Evolutionary conservation across 176 grass and related monocot genomes (phyloP), one percentile per base, ranked within the genome.

Genomic region (Musa beccarii): DNA sequence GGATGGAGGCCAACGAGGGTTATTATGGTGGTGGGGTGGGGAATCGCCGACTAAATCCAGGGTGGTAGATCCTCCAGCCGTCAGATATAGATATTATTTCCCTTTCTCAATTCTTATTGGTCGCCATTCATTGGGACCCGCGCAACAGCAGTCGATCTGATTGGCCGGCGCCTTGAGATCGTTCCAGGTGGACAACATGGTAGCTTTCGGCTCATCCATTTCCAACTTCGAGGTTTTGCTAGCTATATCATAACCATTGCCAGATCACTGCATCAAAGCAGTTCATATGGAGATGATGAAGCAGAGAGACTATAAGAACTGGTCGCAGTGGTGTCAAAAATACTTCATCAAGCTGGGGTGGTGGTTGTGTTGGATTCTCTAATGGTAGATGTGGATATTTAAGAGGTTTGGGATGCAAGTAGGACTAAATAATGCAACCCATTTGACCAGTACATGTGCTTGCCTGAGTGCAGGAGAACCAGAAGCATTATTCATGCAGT

Each of bases 371-470:
- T n/a, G 19, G 57, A 61, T 61, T 61, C 57, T 61, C 15, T n/a
- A 8, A 61, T n/a, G 9, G 17, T 61, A 8, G 3, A 7, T 10
- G 17, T n/a, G n/a, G 16, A 61, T 61, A 61, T 21, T 61, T 61
- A 61, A 61, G 17, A 7, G n/a, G 16, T 56, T 56, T 56, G 15
- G 14, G 9, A 20, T 61, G 57, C 57, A 61, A 61, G 16, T 21
- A 61, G 57, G 15, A 15, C 14, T n/a, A 61, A 21, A 61, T 61
- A 61, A 61, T n/a, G 17, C 14, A 3, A 7, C n/a, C 57, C 57
- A 61, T 61, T 61, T 61, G 57, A 61, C 19, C 57, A 61, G 57
- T 61, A 61, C 57, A 61, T 61, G 57, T 61, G 57, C 57, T n/a
- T 2, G 57, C 57, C 8, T 17, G 6, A 21, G 57, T 61, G 57